Conservation (phyloP, 192 early-diverging fungal genomes). For the Entomortierella parvispora region DNA sequence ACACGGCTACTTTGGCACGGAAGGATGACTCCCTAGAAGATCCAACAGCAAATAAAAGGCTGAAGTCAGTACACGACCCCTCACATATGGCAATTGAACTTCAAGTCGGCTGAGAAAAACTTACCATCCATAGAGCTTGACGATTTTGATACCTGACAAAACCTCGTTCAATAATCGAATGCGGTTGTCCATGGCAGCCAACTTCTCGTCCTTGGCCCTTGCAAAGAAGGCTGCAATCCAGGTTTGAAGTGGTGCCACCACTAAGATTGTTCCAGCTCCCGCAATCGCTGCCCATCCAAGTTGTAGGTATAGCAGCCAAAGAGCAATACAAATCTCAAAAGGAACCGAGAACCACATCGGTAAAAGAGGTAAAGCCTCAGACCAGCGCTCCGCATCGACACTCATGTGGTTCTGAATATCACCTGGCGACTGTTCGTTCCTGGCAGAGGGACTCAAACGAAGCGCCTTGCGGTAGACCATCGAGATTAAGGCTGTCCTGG, state of each 20-base stretch:
- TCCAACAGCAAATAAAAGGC: too few relatives aligned
- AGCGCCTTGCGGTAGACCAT: slow-evolving; percentile 56
- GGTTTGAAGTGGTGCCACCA: slow-evolving; percentile 20
- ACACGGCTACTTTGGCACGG: neutral
- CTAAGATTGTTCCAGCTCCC: slow-evolving; percentile 22
- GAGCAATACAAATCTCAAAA: slow-evolving; percentile 38
- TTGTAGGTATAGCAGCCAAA: slow-evolving; percentile 44
- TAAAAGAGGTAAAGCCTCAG: slow-evolving; percentile 16
- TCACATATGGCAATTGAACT: too few relatives aligned
- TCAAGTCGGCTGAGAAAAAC: slow-evolving; percentile 39
- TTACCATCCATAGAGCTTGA: slow-evolving; percentile 56
- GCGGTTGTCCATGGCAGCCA: slow-evolving; percentile 46
- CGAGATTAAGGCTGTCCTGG: slow-evolving; percentile 48
- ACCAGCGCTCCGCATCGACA: slow-evolving; percentile 52
- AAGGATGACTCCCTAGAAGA: slow-evolving; percentile 19
- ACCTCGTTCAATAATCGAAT: slow-evolving; percentile 55
- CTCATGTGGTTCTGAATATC: slow-evolving; percentile 56
- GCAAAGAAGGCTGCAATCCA: slow-evolving; percentile 22
- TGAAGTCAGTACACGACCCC: too few relatives aligned
- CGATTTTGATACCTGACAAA: slow-evolving; percentile 56
- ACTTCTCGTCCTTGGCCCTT: slow-evolving; percentile 20
- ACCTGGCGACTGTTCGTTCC: slow-evolving; percentile 38
- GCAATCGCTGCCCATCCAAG: slow-evolving; percentile 41
- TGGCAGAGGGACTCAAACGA: slow-evolving; percentile 33
- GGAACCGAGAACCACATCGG: slow-evolving; percentile 31